Evolutionary conservation across 1,284 basidiomycete genomes (phyloP), one percentile per base, ranked within the genome.

Genomic region (Cystobasidium sp.): DNA sequence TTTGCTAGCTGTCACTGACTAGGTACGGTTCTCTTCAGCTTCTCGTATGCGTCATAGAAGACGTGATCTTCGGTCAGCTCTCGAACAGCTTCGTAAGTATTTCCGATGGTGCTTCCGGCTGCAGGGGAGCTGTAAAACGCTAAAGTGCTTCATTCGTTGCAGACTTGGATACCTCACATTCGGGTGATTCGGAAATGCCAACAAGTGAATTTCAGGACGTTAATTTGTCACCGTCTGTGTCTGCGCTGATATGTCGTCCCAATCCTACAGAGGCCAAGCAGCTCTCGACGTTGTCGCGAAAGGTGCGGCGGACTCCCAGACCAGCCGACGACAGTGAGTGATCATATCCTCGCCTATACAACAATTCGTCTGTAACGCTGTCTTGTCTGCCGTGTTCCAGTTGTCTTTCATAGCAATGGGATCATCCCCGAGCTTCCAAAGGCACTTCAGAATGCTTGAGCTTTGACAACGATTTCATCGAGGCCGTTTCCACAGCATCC

Each of bases 41-140:
- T 18, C 52, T 53, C 52, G 52, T 53, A 53, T 53, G 52, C 14
- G 24, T 20, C 52, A 53, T 20, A 53, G 52, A 22, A 53, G 52
- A 53, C 52, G 52, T 22, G 52, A 53, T 22, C 20, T 53, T 10
- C 52, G 52, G 18, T 20, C 52, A 3, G 52, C 52, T 18, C 24
- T 53, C 18, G 52, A 53, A 22, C 52, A 53, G 20, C 52, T 53
- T 20, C 52, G 52, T 53, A 22, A 16, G 52, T 53, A 10, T 53
- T 22, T 10, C 24, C 24, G 8, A 10, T n/a, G 3, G 3, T 14
- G 1, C 12, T 14, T 3, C 6, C n/a, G 14, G 46, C 12, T 14
- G 46, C n/a, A 14, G n/a, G 2, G 46, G 12, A 49, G 46, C 12
- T 12, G 46, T n/a, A 6, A 6, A 49, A n/a, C 6, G 46, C n/a